Evolutionary conservation across 495 filamentous ascomycete species (phyloP), one percentile per base, ranked within the genome.

Genomic region (Aspergillus olivimuriae): DNA sequence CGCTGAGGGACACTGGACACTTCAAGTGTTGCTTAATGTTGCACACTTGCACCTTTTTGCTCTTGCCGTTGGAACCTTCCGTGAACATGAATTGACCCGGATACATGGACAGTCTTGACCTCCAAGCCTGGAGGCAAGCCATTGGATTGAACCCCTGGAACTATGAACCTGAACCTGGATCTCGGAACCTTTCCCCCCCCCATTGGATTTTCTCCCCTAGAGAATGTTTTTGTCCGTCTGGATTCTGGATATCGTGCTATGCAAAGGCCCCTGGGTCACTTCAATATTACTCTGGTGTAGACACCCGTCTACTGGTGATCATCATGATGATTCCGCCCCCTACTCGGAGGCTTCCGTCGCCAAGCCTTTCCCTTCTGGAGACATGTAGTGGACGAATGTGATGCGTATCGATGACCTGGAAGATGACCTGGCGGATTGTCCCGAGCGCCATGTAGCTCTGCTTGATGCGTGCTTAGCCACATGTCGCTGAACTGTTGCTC

Each of bases 1-100:
- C 59, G 64, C 63, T 60, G 58, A 50, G 50, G 47, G 59, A 60
- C 50, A n/a, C 21, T 65, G 63, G 64, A 66, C 59, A 62, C 59
- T 55, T 48, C 51, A 59, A 68, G 67, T 66, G 58, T 44, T 70
- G 66, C 22, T 40, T 40, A 40, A 40, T 40, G 38, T 24, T 40
- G 23, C 38, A 40, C 38, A 7, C 38, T 40, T 15, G 24, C 24
- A 28, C 24, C n/a, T n/a, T 28, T 28, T 28, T 28, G 24, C 5
- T 28, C 24, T 28, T n/a, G n/a, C 24, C 24, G 24, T 28, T 28
- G 5, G 24, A 11, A 28, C 24, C 24, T 11, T 6, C 24, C 11
- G 24, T 6, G 11, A 28, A 6, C 11, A 28, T 28, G n/a, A n/a
- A n/a, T n/a, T n/a, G n/a, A 22, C 12, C 24, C 9, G 21, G 39